Conservation (phyloP, 1,284 basidiomycete species). For the Ustilago crameri region DNA sequence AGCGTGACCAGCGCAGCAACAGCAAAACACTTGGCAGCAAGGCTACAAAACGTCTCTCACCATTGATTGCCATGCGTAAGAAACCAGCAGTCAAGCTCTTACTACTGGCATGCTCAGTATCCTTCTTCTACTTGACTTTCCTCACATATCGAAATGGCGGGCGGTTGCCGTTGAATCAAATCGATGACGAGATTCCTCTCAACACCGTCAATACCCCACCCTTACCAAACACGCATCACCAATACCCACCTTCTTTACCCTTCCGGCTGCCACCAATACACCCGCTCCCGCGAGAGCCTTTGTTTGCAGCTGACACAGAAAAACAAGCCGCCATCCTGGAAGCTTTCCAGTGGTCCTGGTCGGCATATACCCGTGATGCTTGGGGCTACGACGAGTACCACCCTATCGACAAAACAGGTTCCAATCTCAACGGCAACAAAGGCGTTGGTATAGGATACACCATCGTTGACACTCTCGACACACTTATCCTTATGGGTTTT, state of each 20-base stretch:
- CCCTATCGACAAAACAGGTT: conserved; percentile 56
- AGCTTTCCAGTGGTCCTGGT: conserved; percentile 65
- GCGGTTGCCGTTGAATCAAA: conserved; percentile 5
- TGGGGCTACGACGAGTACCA: conserved; percentile 68
- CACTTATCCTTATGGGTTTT: conserved; percentile 85
- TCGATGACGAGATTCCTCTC: neutral
- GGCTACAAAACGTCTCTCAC: too few species aligned
- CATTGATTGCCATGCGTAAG: too few species aligned
- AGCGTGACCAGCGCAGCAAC: too few species aligned
- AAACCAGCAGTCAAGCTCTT: too few species aligned
- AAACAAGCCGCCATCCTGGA: conserved; percentile 50
- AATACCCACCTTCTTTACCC: conserved; percentile 21
- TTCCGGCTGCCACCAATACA: conserved; percentile 46
- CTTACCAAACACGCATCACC: neutral
- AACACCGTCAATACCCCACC: neutral
- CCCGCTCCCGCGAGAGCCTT: conserved; percentile 43
- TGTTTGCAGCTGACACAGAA: conserved; percentile 39
- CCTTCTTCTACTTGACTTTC: conserved; percentile 25
- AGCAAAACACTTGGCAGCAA: too few species aligned
- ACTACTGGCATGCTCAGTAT: conserved; percentile 16
- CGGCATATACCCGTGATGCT: conserved; percentile 60
- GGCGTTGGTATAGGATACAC: conserved; percentile 63
- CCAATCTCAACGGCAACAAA: conserved; percentile 53
- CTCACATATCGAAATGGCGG: conserved; percentile 36
- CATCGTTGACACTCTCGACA: conserved; percentile 73